A percentile compares a stretch with the other conserved stretches of the same genome.
Conservation (phyloP, 2,329 filamentous ascomycete species). For the Chaetomiaceae sp. region DNA sequence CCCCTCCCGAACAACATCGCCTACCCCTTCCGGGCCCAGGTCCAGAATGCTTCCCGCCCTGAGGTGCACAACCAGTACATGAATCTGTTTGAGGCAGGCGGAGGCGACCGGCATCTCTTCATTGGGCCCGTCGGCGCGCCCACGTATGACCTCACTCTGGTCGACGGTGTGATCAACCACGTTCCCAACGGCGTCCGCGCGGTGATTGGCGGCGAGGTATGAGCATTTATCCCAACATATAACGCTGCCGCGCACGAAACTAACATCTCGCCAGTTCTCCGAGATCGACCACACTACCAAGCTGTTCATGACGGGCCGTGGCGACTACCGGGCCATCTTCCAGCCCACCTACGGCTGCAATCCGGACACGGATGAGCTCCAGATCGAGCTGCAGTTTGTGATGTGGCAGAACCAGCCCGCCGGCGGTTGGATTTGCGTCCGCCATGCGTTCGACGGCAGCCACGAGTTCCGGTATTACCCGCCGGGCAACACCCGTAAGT, state of each 20-base stretch:
- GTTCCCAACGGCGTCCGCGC: slow-evolving; percentile 19
- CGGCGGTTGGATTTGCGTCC: slow-evolving; percentile 33
- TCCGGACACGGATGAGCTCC: slow-evolving; percentile 30
- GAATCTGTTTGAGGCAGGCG: slow-evolving; percentile 35
- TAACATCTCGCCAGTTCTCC: slow-evolving; percentile 20
- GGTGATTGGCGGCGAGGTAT: slow-evolving; percentile 27
- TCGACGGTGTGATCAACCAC: slow-evolving; percentile 26
- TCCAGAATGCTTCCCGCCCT: slow-evolving; percentile 36
- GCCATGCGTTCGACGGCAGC: slow-evolving; percentile 26
- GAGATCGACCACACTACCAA: slow-evolving; percentile 28
- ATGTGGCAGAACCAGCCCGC: slow-evolving; percentile 21
- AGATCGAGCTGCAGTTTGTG: slow-evolving; percentile 31
- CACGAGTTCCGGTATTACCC: slow-evolving; percentile 37
- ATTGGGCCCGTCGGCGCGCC: slow-evolving; percentile 31
- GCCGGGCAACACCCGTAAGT: slow-evolving; percentile 32
- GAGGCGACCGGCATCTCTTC: slow-evolving; percentile 40
- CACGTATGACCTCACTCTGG: slow-evolving; percentile 30
- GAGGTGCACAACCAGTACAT: slow-evolving; percentile 36
- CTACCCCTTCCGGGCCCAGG: slow-evolving; percentile 34
- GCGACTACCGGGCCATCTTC: slow-evolving; percentile 31
- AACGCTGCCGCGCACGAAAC: background rate
- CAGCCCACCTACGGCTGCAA: slow-evolving; percentile 32
- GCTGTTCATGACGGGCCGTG: slow-evolving; percentile 30
- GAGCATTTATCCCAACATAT: background rate
- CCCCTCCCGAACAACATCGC: slow-evolving; percentile 33